Base-by-base conservation (phyloP, 495 filamentous ascomycete species). In the Daldinia decipiens region DNA sequence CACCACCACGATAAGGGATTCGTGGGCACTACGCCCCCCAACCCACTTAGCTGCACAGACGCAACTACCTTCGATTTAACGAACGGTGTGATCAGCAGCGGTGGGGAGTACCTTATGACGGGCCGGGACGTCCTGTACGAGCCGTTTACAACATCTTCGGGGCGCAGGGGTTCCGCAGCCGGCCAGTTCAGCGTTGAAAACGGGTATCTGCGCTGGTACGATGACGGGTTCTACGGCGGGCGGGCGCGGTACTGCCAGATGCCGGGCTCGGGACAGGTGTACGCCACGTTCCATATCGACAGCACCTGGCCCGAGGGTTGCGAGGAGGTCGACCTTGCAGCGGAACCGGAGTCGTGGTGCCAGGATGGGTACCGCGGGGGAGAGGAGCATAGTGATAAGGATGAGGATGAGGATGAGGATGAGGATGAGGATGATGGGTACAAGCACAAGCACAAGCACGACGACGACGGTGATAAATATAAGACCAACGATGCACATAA, bases 261-360 rank as follows among this genome's bases (percentile, higher is more conserved):
- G 5, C 19, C 56, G 13, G 53, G 27, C 19, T 11, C 19, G 4
- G 58, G 38, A 17, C 32, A 38, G 59, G 65, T 74, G 54, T 65
- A 68, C 29, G 59, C 38, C n/a, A 57, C 55, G 12, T 74, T 64
- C 53, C 56, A 59, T 15, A 29, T 47, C 8, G 15, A 13, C 0
- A 47, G 34, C 3, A 66, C 71, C 0, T 69, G 71, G 57, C 71
- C 71, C 0, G n/a, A 36, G 19, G 45, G 52, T 12, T 74, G 71
- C 43, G 50, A 31, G 52, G 52, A 56, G 40, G 71, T 74, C 0
- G 57, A 62, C 21, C 39, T 74, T 2, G 36, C 3, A 3, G 67
- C 55, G 13, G 17, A 36, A 9, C n/a, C 2, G 26, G 17, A 45
- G 11, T 13, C 29, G 5, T n/a, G 9, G 45, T 69, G 66, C 36